These are phyloP conservation scores for Bipolaris gigantea DNA, from an alignment of 2,329 filamentous ascomycete genomes.

Conservation along the genomic window DNA sequence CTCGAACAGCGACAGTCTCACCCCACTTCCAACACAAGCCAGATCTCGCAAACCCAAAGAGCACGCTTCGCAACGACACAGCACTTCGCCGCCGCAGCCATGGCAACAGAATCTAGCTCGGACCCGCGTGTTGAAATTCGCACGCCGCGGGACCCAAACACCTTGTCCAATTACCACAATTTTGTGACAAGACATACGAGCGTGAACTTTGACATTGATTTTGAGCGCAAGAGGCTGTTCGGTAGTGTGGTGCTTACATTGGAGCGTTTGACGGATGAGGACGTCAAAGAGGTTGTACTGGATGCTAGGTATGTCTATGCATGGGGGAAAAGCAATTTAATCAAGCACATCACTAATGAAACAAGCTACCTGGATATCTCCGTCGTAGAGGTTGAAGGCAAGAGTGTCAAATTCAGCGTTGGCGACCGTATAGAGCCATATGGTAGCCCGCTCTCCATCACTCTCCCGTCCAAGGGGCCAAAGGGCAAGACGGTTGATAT, in stretches of 20 bases:
- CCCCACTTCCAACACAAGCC: not conserved
- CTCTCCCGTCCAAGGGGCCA: slow-evolving; percentile 52
- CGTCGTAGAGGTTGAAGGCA: slow-evolving; percentile 69
- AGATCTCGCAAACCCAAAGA: not conserved
- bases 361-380: slow-evolving; percentile 70
- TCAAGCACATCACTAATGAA: not conserved
- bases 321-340: not conserved
- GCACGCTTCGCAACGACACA: slow-evolving; percentile 22
- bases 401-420: slow-evolving; percentile 68
- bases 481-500: slow-evolving; percentile 53
- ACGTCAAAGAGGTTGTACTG: slow-evolving; percentile 76
- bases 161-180: slow-evolving; percentile 85
- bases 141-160: slow-evolving; percentile 76
- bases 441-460: slow-evolving; percentile 69
- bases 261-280: slow-evolving; percentile 72
- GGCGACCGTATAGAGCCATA: slow-evolving; percentile 72
- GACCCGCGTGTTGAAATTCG: slow-evolving; percentile 43
- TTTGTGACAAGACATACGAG: slow-evolving; percentile 84
- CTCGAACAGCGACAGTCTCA: not conserved
- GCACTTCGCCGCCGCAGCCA: slow-evolving; percentile 35
- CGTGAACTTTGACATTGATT: slow-evolving; percentile 80
- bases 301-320: slow-evolving; percentile 66
- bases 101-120: slow-evolving; percentile 45
- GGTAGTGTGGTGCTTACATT: slow-evolving; percentile 78
- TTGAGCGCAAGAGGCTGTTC: slow-evolving; percentile 73